Evolutionary conservation across 2,329 filamentous ascomycete species (phyloP).

Genomic region (Aspergillus sojae): DNA sequence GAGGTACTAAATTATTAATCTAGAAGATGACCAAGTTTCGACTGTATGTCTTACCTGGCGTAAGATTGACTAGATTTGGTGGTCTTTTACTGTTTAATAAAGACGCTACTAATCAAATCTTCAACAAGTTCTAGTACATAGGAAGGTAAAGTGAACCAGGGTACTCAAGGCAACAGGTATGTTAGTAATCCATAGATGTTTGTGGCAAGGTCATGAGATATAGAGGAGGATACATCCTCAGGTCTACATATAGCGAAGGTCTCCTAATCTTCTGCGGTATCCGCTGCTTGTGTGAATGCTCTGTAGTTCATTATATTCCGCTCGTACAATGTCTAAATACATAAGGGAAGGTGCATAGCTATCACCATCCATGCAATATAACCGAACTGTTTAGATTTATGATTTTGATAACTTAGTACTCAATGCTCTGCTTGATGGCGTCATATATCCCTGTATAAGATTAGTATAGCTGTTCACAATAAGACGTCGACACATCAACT

Average conservation of each 20-base stretch:
- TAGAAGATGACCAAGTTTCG: not conserved
- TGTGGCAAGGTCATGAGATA: not conserved
- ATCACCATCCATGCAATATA: not conserved
- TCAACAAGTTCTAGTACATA: no score
- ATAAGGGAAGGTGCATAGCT: not conserved
- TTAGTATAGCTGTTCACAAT: constrained; percentile 11
- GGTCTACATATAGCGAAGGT: not conserved
- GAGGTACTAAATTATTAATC: not conserved
- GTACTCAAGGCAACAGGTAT: no score
- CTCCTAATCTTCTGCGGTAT: no score
- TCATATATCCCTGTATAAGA: constrained; percentile 66
- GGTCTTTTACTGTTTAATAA: no score
- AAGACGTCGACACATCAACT: constrained; percentile 47
- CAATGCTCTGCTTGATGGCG: constrained; percentile 66
- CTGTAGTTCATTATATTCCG: not conserved
- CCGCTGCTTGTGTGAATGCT: not conserved
- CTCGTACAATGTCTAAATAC: not conserved
- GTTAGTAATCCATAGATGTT: not conserved
- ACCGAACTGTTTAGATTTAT: not conserved
- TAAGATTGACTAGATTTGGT: not conserved
- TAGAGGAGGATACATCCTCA: not conserved
- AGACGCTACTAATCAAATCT: no score
- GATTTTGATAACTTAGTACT: constrained; percentile 55
- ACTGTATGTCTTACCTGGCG: not conserved
- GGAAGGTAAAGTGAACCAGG: no score